A percentile compares a stretch with the other conserved stretches of the same genome.
Conservation (phyloP, 2,329 filamentous ascomycete genomes). For the Epichloe sp. region DNA sequence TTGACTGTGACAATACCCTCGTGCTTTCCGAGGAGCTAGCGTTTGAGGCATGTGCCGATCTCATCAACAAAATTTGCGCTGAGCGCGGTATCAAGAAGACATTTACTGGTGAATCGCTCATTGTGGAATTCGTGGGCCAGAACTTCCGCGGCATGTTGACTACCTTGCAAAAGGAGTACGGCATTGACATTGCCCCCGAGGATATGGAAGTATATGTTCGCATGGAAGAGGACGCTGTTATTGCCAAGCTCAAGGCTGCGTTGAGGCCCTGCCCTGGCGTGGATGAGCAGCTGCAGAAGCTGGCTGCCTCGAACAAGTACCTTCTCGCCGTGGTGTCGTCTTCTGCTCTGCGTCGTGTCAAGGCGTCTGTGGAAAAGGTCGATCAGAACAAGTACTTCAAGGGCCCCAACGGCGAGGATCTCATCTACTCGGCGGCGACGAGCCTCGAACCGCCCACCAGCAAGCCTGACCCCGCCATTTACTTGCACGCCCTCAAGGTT, state of each 20-base stretch:
- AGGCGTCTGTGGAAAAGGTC: slow-evolving; percentile 67
- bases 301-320: slow-evolving; percentile 50
- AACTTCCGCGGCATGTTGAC: slow-evolving; percentile 90
- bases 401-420: slow-evolving; percentile 32
- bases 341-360: slow-evolving; percentile 64
- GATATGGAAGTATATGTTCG: slow-evolving; percentile 64
- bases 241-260: slow-evolving; percentile 59
- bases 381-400: slow-evolving; percentile 67
- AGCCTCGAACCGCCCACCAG: slow-evolving; percentile 67
- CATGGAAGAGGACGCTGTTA: slow-evolving; percentile 71
- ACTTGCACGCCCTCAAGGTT: slow-evolving; percentile 61
- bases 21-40: slow-evolving; percentile 83
- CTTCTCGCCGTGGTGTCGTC: slow-evolving; percentile 69
- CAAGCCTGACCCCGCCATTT: slow-evolving; percentile 86
- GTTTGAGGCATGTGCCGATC: slow-evolving; percentile 80
- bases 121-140: slow-evolving; percentile 80
- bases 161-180: slow-evolving; percentile 61
- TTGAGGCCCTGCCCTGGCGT: slow-evolving; percentile 57
- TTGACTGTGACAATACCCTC: slow-evolving; percentile 83
- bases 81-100: slow-evolving; percentile 47
- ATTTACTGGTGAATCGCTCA: slow-evolving; percentile 68
- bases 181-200: slow-evolving; percentile 53
- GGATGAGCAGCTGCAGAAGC: slow-evolving; percentile 51
- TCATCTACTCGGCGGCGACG: slow-evolving; percentile 71
- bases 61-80: slow-evolving; percentile 75